These are phyloP conservation scores for Pythium sp. DNA, from an alignment of 352 stramenopile species.

Conservation along the genomic window DNA sequence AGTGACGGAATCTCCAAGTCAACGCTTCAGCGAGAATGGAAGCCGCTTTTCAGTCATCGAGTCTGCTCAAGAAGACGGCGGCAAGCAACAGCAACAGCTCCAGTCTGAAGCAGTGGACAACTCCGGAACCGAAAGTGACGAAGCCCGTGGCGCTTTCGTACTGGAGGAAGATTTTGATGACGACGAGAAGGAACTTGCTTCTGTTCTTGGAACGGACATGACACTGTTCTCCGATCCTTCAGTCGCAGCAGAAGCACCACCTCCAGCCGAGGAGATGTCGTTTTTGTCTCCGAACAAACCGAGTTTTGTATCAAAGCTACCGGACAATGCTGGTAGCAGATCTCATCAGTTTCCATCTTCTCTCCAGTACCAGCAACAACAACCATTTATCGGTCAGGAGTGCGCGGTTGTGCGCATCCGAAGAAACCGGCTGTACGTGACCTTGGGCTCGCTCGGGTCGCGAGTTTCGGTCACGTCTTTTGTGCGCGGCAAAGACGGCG, in stretches of 20 bases:
- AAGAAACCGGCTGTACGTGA: conserved; percentile 48
- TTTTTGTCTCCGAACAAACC: conserved; percentile 48
- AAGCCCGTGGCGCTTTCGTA: background rate
- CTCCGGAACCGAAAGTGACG: conserved; percentile 3
- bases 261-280: conserved; percentile 24
- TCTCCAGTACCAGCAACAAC: background rate
- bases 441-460: conserved; percentile 44
- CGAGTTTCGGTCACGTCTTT: conserved; percentile 65
- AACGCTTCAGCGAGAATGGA: background rate
- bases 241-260: background rate
- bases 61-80: background rate
- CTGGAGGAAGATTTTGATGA: background rate
- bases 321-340: conserved; percentile 10
- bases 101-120: background rate
- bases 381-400: conserved; percentile 5
- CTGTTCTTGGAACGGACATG: background rate
- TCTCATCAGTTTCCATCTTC: background rate
- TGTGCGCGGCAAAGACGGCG: conserved; percentile 39
- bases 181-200: background rate
- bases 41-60: conserved; percentile 4
- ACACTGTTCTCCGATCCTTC: too few species aligned
- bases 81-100: background rate
- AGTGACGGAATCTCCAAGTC: background rate
- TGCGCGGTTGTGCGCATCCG: conserved; percentile 38
- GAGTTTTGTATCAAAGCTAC: conserved; percentile 24